Percentiles rank a stretch among this genome's conserved stretches.
Conservation (phyloP, 495 filamentous ascomycete genomes). For the Opeltia flavorubescens region DNA sequence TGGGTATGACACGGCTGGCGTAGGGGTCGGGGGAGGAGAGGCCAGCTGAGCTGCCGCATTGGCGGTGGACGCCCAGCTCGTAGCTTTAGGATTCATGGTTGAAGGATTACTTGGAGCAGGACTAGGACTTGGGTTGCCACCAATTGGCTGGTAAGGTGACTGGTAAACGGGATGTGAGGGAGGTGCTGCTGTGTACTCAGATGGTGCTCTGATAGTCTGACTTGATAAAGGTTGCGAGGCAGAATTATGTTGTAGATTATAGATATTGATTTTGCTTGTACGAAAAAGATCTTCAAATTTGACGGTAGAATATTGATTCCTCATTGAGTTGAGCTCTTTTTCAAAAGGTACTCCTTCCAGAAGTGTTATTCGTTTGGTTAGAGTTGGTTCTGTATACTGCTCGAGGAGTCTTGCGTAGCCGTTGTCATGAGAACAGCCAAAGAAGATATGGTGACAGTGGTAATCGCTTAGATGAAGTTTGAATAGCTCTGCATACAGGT, state of each 20-base stretch:
- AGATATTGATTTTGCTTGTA: conserved; percentile 35
- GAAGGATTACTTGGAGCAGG: conserved; percentile 21
- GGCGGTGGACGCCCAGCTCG: conserved; percentile 23
- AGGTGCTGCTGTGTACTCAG: not conserved
- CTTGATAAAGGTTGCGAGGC: conserved; percentile 10
- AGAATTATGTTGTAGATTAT: conserved; percentile 9
- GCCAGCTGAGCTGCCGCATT: conserved; percentile 15
- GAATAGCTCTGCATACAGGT: conserved; percentile 44
- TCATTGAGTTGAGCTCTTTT: conserved; percentile 41
- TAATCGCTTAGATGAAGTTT: conserved; percentile 50
- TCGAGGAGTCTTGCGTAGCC: conserved; percentile 59
- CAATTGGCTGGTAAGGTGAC: conserved; percentile 27
- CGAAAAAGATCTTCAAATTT: conserved; percentile 57
- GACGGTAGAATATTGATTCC: conserved; percentile 40
- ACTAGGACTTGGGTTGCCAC: conserved; percentile 1
- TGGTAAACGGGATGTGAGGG: conserved; percentile 10
- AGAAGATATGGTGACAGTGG: conserved; percentile 68
- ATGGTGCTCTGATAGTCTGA: conserved; percentile 7
- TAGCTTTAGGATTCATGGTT: conserved; percentile 24
- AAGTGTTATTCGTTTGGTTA: conserved; percentile 48
- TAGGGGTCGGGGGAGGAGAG: conserved; percentile 12
- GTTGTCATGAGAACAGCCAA: conserved; percentile 67
- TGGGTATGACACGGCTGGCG: conserved; percentile 26
- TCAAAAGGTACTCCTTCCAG: conserved; percentile 63
- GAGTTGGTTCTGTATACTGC: conserved; percentile 39